These are phyloP conservation scores for Populus hybrid DNA, from an alignment of 441 rosid genomes.

Conservation along the genomic window DNA sequence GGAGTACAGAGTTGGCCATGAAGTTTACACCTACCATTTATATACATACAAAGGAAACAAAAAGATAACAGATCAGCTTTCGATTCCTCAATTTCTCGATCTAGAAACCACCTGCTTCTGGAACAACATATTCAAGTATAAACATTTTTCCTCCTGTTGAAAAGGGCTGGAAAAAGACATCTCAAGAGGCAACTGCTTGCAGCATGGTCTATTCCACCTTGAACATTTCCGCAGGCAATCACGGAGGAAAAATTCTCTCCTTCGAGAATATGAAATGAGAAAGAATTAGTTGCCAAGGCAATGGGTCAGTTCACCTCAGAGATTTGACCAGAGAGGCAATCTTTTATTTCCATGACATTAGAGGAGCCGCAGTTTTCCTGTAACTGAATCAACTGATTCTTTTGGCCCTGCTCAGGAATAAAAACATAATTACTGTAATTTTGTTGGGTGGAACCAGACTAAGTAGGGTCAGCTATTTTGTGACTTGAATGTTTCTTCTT, in stretches of 20 bases:
- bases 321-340: not conserved
- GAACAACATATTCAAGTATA: not conserved
- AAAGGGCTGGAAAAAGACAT: not conserved
- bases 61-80: not conserved
- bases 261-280: not conserved
- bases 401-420: conserved; percentile 55
- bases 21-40: not conserved
- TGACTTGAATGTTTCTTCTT: not conserved
- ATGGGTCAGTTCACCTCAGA: not conserved
- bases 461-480: not conserved
- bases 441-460: not conserved
- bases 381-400: conserved; percentile 61
- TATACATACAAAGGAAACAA: not conserved
- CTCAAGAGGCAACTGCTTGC: not conserved
- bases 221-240: not conserved
- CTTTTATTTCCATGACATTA: conserved; percentile 22
- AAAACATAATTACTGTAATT: not conserved
- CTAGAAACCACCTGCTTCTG: not conserved
- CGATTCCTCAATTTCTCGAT: not conserved
- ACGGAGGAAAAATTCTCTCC: not conserved
- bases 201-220: not conserved
- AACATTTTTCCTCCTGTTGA: not conserved
- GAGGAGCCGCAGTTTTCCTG: conserved; percentile 67
- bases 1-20: not conserved
- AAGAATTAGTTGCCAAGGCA: not conserved